Evolutionary conservation across 2,329 filamentous ascomycete genomes (phyloP).

Genomic region (Fusarium stilboides): DNA sequence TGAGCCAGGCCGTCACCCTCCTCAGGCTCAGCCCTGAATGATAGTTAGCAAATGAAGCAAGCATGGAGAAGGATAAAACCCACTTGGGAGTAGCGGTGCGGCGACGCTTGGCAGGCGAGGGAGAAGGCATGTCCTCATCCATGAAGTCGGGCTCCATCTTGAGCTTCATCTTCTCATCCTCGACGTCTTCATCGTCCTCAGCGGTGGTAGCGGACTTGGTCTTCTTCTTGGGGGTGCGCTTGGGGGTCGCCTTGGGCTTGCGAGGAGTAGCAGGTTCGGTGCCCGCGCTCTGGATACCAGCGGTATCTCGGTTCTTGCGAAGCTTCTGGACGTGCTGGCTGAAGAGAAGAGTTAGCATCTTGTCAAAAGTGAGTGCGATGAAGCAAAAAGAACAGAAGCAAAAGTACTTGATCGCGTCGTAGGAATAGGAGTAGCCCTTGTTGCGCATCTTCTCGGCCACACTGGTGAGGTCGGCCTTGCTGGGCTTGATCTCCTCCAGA

Average conservation of each 20-base stretch:
- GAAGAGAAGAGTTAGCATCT: constrained; percentile 33
- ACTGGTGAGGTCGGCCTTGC: constrained; percentile 51
- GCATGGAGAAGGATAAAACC: background rate
- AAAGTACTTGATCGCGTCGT: constrained; percentile 59
- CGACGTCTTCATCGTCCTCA: constrained; percentile 46
- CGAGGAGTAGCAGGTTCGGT: constrained; percentile 42
- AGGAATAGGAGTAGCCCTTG: constrained; percentile 58
- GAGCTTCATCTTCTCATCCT: constrained; percentile 46
- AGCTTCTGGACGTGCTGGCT: constrained; percentile 66
- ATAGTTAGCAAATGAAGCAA: constrained; percentile 14
- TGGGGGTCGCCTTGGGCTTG: constrained; percentile 49
- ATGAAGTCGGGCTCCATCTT: constrained; percentile 47
- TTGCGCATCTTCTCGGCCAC: constrained; percentile 53
- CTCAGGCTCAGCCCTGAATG: constrained; percentile 36
- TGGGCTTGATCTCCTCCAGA: constrained; percentile 56
- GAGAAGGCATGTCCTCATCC: constrained; percentile 15
- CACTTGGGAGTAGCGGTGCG: constrained; percentile 42
- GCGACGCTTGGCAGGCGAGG: constrained; percentile 47
- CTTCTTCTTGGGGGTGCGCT: constrained; percentile 52
- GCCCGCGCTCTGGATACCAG: constrained; percentile 41
- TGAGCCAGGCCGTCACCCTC: constrained; percentile 7
- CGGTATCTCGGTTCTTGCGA: constrained; percentile 54
- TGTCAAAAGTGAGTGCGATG: background rate
- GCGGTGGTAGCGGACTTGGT: constrained; percentile 27
- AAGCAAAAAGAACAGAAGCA: constrained; percentile 12